Conservation (phyloP, 2,329 filamentous ascomycete species). For the Colletotrichum scovillei region DNA sequence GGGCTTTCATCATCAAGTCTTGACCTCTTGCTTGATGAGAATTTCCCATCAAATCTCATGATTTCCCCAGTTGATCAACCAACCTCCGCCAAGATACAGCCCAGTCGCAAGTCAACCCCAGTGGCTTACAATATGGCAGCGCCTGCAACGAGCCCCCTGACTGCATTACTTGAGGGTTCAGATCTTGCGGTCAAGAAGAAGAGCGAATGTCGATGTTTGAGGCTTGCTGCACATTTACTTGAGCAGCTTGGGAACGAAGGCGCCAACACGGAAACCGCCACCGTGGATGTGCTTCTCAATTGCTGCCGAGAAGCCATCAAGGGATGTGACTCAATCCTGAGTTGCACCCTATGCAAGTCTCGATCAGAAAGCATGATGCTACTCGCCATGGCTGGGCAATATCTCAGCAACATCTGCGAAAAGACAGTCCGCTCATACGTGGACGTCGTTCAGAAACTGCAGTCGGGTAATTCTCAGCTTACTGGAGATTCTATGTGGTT, state of each 20-base stretch:
- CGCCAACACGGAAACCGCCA: constrained; percentile 8
- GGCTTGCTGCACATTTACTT: neutral
- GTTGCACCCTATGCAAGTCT: constrained; percentile 9
- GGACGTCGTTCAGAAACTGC: neutral
- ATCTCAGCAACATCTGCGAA: constrained; percentile 22
- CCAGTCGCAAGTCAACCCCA: neutral
- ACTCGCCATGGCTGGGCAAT: constrained; percentile 12
- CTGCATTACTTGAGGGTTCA: neutral
- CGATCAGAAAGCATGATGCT: constrained; percentile 26
- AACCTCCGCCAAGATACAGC: neutral
- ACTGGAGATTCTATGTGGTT: constrained; percentile 5
- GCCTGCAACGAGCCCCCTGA: neutral
- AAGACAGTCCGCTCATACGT: constrained; percentile 21
- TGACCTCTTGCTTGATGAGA: constrained; percentile 1
- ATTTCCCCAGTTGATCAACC: neutral
- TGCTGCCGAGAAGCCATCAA: constrained; percentile 18
- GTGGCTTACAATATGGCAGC: constrained; percentile 7
- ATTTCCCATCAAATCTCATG: neutral
- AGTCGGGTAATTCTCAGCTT: neutral
- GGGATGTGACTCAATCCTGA: constrained; percentile 5
- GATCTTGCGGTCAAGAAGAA: neutral
- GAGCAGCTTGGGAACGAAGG: constrained; percentile 17
- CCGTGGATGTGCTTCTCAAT: constrained; percentile 2
- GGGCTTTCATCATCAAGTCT: neutral
- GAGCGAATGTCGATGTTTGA: constrained; percentile 7